Evolutionary conservation across 495 filamentous ascomycete genomes (phyloP).

Genomic region (Neurospora sp.): DNA sequence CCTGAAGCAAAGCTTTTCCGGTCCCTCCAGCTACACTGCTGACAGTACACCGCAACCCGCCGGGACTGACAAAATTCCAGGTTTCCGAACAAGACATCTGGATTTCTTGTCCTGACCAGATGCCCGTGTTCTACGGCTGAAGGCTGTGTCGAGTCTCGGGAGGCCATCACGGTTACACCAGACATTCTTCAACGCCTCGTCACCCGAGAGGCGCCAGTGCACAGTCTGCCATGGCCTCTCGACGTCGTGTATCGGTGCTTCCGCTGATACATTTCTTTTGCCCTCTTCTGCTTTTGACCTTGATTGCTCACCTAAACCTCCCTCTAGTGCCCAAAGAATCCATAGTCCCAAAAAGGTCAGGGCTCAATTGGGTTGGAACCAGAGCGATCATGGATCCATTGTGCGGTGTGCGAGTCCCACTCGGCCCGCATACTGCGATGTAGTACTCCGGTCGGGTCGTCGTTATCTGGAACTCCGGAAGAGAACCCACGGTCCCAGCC

Average conservation of each 20-base stretch:
- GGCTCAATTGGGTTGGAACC: background rate
- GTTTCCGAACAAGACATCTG: background rate
- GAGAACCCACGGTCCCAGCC: background rate
- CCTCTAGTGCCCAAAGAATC: background rate
- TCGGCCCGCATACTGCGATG: background rate
- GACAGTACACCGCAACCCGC: background rate
- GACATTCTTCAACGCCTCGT: background rate
- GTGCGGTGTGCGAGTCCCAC: background rate
- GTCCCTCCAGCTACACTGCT: background rate
- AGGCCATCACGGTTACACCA: background rate
- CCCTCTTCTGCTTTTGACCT: background rate
- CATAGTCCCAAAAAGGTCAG: background rate
- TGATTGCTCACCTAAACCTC: background rate
- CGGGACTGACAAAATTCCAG: background rate
- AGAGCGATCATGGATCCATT: background rate
- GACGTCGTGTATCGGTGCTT: background rate
- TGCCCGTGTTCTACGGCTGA: background rate
- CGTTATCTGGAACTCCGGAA: background rate
- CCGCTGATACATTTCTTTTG: background rate
- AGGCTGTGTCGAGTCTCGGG: background rate
- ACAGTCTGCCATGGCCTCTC: background rate
- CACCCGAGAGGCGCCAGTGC: background rate
- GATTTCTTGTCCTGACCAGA: background rate
- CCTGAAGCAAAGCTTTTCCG: background rate
- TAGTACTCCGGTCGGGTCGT: background rate